Conservation (phyloP, 805 yeast species). For the Cyberlindnera euphorbiiphila region DNA sequence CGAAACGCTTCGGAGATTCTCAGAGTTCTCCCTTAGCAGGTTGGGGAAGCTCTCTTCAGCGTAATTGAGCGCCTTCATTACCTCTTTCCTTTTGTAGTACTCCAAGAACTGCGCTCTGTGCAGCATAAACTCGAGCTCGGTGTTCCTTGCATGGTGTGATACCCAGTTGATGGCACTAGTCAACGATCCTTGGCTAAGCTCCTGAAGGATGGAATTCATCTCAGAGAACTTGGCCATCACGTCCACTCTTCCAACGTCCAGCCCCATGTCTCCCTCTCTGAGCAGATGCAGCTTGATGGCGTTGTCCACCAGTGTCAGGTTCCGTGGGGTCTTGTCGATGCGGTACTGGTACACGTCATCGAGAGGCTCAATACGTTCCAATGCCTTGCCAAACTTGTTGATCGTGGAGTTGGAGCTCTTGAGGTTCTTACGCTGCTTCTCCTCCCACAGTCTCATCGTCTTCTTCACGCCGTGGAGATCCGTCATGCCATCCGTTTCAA, state of each 20-base stretch:
- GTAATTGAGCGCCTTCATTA: slow-evolving; percentile 38
- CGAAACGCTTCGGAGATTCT: slow-evolving; percentile 37
- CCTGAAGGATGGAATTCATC: slow-evolving; percentile 29
- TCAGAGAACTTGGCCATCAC: slow-evolving; percentile 27
- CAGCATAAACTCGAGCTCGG: slow-evolving; percentile 40
- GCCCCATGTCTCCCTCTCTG: slow-evolving; percentile 41
- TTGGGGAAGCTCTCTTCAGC: slow-evolving; percentile 38
- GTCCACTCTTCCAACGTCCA: slow-evolving; percentile 28
- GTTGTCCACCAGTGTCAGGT: slow-evolving; percentile 30
- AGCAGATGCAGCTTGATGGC: slow-evolving; percentile 45
- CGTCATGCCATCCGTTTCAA: slow-evolving; percentile 1
- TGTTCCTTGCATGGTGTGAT: slow-evolving; percentile 19
- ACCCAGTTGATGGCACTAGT: slow-evolving; percentile 51
- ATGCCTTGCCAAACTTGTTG: slow-evolving; percentile 28
- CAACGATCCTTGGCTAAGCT: slow-evolving; percentile 37
- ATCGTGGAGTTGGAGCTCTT: slow-evolving; percentile 27
- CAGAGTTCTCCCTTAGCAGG: slow-evolving; percentile 35
- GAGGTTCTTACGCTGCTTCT: slow-evolving; percentile 25
- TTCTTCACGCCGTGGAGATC: background rate
- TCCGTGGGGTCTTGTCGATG: slow-evolving; percentile 23
- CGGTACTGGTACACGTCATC: slow-evolving; percentile 34
- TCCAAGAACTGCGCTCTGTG: slow-evolving; percentile 41
- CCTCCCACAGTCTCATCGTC: slow-evolving; percentile 29
- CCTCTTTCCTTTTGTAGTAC: slow-evolving; percentile 25
- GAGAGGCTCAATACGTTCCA: slow-evolving; percentile 31